Percentiles rank a stretch among this genome's conserved stretches.
phyloP scores from a whole-genome alignment of 2,329 filamentous ascomycete species.

The Fusarium coicis region DNA sequence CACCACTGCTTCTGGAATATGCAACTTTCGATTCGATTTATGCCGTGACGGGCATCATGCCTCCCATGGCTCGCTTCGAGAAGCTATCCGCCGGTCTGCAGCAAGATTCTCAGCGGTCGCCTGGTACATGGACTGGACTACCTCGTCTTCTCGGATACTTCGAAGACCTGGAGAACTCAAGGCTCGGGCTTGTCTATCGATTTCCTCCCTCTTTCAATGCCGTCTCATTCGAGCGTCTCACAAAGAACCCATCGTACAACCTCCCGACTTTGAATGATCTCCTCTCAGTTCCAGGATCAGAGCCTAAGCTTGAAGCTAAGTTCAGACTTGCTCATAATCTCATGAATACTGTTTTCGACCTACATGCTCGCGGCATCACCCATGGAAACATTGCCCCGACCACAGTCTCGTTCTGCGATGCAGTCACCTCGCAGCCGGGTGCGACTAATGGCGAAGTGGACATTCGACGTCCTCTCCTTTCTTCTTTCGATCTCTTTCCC shows the following conservation, averaged over 20 bases:
- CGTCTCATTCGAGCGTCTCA: slow-evolving; percentile 63
- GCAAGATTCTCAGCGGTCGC: slow-evolving; percentile 62
- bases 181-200: slow-evolving; percentile 80
- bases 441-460: slow-evolving; percentile 63
- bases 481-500: slow-evolving; percentile 78
- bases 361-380: slow-evolving; percentile 75
- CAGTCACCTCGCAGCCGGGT: slow-evolving; percentile 54
- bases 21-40: slow-evolving; percentile 72
- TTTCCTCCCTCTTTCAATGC: slow-evolving; percentile 74
- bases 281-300: slow-evolving; percentile 61
- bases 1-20: slow-evolving; percentile 76
- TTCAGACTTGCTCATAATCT: slow-evolving; percentile 80
- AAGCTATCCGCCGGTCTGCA: slow-evolving; percentile 69
- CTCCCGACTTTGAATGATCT: slow-evolving; percentile 66
- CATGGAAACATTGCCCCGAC: slow-evolving; percentile 77
- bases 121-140: slow-evolving; percentile 69
- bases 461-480: slow-evolving; percentile 74
- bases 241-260: slow-evolving; percentile 61
- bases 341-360: slow-evolving; percentile 76
- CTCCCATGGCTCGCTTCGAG: slow-evolving; percentile 72
- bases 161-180: slow-evolving; percentile 75
- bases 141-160: slow-evolving; percentile 75
- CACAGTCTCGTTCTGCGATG: slow-evolving; percentile 74
- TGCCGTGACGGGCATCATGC: slow-evolving; percentile 70
- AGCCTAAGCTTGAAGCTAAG: slow-evolving; percentile 78